Base-by-base conservation (phyloP, 345 rosid genomes). In the Lepidium didymum region DNA sequence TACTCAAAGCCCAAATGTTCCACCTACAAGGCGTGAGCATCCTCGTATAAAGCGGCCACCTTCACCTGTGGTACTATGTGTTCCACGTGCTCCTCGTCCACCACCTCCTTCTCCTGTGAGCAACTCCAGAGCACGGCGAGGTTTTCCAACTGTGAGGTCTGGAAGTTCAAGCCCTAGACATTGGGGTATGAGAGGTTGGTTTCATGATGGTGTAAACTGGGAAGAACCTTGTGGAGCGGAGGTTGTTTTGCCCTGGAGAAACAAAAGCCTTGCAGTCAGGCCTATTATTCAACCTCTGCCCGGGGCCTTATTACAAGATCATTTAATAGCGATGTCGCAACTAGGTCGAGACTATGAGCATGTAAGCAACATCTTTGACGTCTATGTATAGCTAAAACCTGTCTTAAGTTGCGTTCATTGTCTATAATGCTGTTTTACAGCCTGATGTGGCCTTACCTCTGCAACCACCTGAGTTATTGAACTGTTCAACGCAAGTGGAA, bases 81-180 rank as follows among this genome's bases (percentile, higher is more conserved):
- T 88, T 59, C 93, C 98, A 65, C 80, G 90, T 70, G 98, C 98
- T 68, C 97, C 97, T 16, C 83, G 87, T 42, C 98, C 89, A 7
- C 98, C 98, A 64, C 96, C 97, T 36, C 94, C 96, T 21, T 93
- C 98, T 66, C 90, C 97, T 71, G 97, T 81, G 74, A 87, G 87
- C 49, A 89, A 87, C 61, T 79, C 98, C 37, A 85, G 96, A 82
- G 88, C 90, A 76, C 89, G 83, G 18, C 81, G 96, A 52, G 97
- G 98, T 40, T 85, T 90, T 76, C 92, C 98, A 31, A 88, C 86
- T 70, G 98, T 93, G 77, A 90, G 98, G 78, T 93, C 98, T 46
- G 98, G 98, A 78, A 93, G 98, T 80, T 93, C 98, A 69, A 93
- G 98, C 75, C 98, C 98, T 51, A 84, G 98, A 78, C 90, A 93